These are phyloP conservation scores for Grosmannia serpens DNA, from an alignment of 2,329 filamentous ascomycete genomes.

Conservation along the genomic window DNA sequence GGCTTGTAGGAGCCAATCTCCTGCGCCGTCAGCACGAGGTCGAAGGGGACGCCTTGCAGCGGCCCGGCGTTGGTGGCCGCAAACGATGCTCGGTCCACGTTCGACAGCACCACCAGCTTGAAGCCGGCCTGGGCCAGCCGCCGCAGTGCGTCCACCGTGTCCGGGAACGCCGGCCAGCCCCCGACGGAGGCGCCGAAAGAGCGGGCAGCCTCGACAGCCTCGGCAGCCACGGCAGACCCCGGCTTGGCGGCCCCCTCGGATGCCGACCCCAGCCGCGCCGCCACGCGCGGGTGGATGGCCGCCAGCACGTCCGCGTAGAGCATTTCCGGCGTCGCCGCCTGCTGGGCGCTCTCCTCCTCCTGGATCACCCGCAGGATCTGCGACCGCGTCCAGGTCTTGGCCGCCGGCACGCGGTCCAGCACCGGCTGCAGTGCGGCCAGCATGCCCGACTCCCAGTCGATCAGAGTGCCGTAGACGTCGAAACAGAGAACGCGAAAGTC, in stretches of 20 bases:
- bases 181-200: conserved; percentile 41
- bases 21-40: conserved; percentile 57
- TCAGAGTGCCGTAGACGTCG: conserved; percentile 69
- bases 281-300: conserved; percentile 32
- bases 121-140: conserved; percentile 33
- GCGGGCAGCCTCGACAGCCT: conserved; percentile 21
- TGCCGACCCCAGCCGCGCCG: conserved; percentile 30
- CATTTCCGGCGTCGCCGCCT: conserved; percentile 41
- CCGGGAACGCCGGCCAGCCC: conserved; percentile 44
- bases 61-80: conserved; percentile 14
- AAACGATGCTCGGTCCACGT: conserved; percentile 39
- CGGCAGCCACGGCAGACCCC: conserved; percentile 16
- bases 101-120: conserved; percentile 50
- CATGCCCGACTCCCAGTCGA: conserved; percentile 67
- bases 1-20: conserved; percentile 66
- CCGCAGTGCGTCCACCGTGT: conserved; percentile 42
- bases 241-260: too few relatives aligned
- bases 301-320: conserved; percentile 50
- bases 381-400: conserved; percentile 23
- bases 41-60: conserved; percentile 32
- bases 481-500: conserved; percentile 45
- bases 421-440: conserved; percentile 38
- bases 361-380: conserved; percentile 21
- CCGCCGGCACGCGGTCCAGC: conserved; percentile 26
- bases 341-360: conserved; percentile 35